Conservation (phyloP, 2,329 filamentous ascomycete species). For the Sclerotinia borealis region DNA sequence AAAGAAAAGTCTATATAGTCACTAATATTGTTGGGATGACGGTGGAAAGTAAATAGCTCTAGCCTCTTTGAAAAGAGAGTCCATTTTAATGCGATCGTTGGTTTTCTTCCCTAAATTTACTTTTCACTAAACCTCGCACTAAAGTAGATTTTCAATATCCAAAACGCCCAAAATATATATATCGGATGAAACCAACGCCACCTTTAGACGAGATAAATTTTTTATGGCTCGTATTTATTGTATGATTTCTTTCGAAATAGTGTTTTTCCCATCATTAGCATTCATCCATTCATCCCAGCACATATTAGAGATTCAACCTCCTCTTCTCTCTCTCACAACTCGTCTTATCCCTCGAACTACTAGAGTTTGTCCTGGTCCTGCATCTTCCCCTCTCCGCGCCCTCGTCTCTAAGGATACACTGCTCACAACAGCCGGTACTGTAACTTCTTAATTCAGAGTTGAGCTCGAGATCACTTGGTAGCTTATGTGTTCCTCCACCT, state of each 20-base stretch:
- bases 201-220: neutral
- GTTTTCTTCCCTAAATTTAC: too few species aligned
- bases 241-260: neutral
- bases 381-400: conserved; percentile 1
- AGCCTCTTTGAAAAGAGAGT: neutral
- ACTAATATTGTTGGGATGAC: neutral
- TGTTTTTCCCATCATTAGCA: too few species aligned
- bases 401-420: neutral
- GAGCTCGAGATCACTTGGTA: neutral
- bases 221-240: neutral
- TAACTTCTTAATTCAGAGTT: neutral
- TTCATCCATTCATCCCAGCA: neutral
- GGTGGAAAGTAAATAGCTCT: neutral
- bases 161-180: neutral
- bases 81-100: neutral
- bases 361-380: conserved; percentile 4
- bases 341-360: neutral
- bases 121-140: neutral
- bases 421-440: neutral
- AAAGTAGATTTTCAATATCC: neutral
- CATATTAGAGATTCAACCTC: neutral
- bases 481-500: neutral
- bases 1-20: neutral
- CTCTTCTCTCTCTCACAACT: neutral
- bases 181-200: neutral